Base-by-base conservation (phyloP, 306 rosid genomes). In the Betula pendula region DNA sequence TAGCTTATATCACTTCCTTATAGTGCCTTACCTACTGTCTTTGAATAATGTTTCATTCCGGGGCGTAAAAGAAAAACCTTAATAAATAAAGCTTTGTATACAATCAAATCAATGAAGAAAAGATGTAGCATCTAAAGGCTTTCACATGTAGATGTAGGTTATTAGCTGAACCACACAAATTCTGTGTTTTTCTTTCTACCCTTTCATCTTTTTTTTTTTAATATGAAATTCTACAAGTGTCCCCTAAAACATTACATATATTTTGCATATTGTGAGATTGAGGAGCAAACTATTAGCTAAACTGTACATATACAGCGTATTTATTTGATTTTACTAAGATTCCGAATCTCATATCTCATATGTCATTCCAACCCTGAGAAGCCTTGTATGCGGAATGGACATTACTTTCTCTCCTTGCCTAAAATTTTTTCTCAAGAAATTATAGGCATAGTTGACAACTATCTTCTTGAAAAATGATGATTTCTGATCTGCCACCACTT, bases 321-420 rank as follows among this genome's bases (percentile, higher is more conserved):
- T 65, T 17, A 35, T 65, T 6, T 35, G 70, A 65, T 27, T 5
- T 60, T 60, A 29, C 42, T 27, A 15, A 9, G 45, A 65, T 35
- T 33, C 25, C 2, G 11, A 42, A 45, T n/a, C 10, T 81, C 80
- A 85, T 27, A 85, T 82, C 68, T 85, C 89, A 19, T 83, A 86
- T 19, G 89, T 86, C 89, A 83, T 83, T 78, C 89, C 87, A 75
- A 91, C 90, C 85, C 85, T 88, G 65, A 91, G 85, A 87, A 93
- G 93, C 84, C 92, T 81, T 2, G 75, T 38, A 3, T 63, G 85
- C 0, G 92, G 93, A 49, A 91, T 83, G 4, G 86, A 85, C 83
- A 91, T 56, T 1, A 79, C 58, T 1, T 75, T 74, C 56, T 84
- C 93, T 13, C 88, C 93, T 56, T 89, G 95, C 45, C 95, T 81